Evolutionary conservation across 768 basidiomycete genomes (phyloP).

Genomic region (Chalciporus piperatus): DNA sequence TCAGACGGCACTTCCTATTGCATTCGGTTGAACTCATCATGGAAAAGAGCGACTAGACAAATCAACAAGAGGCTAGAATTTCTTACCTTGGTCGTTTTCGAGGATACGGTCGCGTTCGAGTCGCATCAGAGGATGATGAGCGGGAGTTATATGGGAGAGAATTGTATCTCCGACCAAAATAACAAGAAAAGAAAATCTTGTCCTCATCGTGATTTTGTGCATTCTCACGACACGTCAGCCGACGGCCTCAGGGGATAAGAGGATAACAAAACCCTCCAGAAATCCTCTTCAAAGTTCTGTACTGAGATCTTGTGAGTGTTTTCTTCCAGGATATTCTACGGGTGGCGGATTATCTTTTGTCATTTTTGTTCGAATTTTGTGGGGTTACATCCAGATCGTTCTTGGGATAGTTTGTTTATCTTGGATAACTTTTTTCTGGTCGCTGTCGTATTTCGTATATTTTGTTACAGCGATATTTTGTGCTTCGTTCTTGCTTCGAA

Average conservation of each 20-base stretch:
- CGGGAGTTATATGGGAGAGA: constrained; percentile 4
- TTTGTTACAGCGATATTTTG: constrained; percentile 30
- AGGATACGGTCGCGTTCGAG: not conserved
- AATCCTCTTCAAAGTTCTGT: constrained; percentile 16
- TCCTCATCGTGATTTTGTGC: constrained; percentile 27
- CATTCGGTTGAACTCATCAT: constrained; percentile 34
- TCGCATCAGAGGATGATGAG: not conserved
- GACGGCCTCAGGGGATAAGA: constrained; percentile 34
- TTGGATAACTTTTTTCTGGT: constrained; percentile 34
- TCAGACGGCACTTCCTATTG: constrained; percentile 39
- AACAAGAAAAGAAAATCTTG: constrained; percentile 25
- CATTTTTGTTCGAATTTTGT: constrained; percentile 18
- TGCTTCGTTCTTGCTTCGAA: constrained; percentile 17
- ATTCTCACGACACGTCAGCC: constrained; percentile 36
- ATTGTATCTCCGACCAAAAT: constrained; percentile 32
- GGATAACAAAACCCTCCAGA: constrained; percentile 32
- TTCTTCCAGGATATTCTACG: constrained; percentile 11
- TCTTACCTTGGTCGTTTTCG: constrained; percentile 17
- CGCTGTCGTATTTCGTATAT: constrained; percentile 33
- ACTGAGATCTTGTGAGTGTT: constrained; percentile 26
- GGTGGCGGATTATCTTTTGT: not conserved
- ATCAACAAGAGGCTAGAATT: not conserved
- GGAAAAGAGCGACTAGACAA: not conserved
- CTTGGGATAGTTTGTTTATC: constrained; percentile 28
- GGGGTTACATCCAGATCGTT: constrained; percentile 17